Conservation (phyloP, 768 basidiomycete genomes). For the Boletellus ananiceps region DNA sequence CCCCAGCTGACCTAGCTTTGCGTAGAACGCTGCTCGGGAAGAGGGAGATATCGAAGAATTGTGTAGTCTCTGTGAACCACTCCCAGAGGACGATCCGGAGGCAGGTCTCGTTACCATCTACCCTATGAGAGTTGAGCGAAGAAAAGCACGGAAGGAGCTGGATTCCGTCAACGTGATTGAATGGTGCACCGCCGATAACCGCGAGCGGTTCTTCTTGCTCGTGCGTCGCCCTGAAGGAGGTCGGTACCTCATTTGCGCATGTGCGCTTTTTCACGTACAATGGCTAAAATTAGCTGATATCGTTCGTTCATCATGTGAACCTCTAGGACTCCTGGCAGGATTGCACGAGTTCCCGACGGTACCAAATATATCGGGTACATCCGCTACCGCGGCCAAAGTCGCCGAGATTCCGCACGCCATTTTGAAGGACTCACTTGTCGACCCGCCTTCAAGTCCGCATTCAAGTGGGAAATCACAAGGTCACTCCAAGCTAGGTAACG, state of each 20-base stretch:
- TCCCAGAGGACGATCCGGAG: slow-evolving; percentile 31
- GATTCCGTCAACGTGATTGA: slow-evolving; percentile 85
- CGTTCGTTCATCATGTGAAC: not conserved
- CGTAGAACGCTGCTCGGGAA: slow-evolving; percentile 4
- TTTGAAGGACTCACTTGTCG: slow-evolving; percentile 38
- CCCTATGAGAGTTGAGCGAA: slow-evolving; percentile 82
- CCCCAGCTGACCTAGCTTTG: not conserved
- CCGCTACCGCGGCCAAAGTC: slow-evolving; percentile 34
- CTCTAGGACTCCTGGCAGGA: slow-evolving; percentile 81
- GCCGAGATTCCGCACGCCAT: slow-evolving; percentile 33
- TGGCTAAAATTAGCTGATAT: slow-evolving; percentile 2
- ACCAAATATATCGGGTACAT: slow-evolving; percentile 44
- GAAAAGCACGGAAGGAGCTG: slow-evolving; percentile 78
- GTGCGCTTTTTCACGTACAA: not conserved
- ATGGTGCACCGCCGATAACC: slow-evolving; percentile 46
- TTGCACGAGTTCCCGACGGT: slow-evolving; percentile 82
- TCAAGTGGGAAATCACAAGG: slow-evolving; percentile 3
- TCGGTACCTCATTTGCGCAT: slow-evolving; percentile 29
- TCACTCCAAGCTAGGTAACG: not conserved
- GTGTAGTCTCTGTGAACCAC: slow-evolving; percentile 63
- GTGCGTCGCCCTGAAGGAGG: slow-evolving; percentile 81
- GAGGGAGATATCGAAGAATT: slow-evolving; percentile 70
- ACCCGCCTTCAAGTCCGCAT: slow-evolving; percentile 20
- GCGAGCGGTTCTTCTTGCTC: slow-evolving; percentile 64
- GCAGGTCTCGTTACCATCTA: slow-evolving; percentile 57